A percentile compares a stretch with the other conserved stretches of the same genome.
These are phyloP conservation scores for Fragaria vesca DNA, from an alignment of 306 rosid genomes.

Conservation along the genomic window DNA sequence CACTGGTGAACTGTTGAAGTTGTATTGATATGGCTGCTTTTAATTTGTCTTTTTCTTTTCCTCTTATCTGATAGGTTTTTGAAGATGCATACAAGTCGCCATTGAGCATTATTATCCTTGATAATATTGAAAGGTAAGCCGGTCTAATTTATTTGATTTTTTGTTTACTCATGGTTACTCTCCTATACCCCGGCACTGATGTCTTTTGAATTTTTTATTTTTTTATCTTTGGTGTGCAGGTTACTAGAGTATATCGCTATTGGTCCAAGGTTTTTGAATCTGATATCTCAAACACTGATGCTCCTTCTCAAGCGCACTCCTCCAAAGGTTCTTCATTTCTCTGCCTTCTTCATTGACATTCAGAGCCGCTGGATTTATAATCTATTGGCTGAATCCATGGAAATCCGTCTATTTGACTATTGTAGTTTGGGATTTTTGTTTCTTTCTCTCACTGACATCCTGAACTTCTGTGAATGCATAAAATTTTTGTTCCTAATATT, in stretches of 20 bases:
- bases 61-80: slow-evolving; percentile 59
- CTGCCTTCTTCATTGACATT: background rate
- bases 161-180: slow-evolving; percentile 3
- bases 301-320: slow-evolving; percentile 88
- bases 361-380: background rate
- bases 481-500: slow-evolving; percentile 9
- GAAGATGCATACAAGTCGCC: slow-evolving; percentile 99
- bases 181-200: background rate
- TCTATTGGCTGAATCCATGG: background rate
- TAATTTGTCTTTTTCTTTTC: background rate
- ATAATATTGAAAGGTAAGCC: slow-evolving; percentile 84
- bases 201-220: background rate
- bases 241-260: slow-evolving; percentile 84
- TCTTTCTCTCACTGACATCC: background rate
- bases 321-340: slow-evolving; percentile 62
- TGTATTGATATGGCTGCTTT: background rate
- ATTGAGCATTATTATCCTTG: slow-evolving; percentile 85
- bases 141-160: background rate
- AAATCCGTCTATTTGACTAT: background rate
- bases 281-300: slow-evolving; percentile 79
- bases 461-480: slow-evolving; percentile 13
- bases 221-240: slow-evolving; percentile 33
- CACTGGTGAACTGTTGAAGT: slow-evolving; percentile 11
- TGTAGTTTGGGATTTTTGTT: background rate
- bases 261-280: slow-evolving; percentile 94